Evolutionary conservation across 805 yeast genomes (phyloP).

Genomic region (Clavispora santaluciae): DNA sequence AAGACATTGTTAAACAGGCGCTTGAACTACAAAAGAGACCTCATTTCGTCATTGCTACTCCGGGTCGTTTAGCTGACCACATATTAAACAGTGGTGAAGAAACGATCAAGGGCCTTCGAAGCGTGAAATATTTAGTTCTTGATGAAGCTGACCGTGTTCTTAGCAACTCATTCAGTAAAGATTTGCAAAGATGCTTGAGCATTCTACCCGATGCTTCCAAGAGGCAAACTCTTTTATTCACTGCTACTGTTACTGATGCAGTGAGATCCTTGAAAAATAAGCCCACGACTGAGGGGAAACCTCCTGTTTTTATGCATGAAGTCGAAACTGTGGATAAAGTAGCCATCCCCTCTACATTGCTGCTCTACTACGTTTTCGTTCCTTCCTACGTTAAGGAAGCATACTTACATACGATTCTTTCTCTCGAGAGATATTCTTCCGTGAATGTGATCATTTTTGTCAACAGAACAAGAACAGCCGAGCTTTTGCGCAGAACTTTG

Average conservation of each 20-base stretch:
- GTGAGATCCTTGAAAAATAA: slow-evolving; percentile 74
- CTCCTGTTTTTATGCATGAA: slow-evolving; percentile 66
- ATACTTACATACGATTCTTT: slow-evolving; percentile 64
- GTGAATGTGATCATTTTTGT: slow-evolving; percentile 83
- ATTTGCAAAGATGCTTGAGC: slow-evolving; percentile 66
- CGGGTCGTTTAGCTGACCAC: slow-evolving; percentile 94
- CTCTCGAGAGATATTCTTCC: slow-evolving; percentile 56
- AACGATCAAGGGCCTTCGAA: slow-evolving; percentile 68
- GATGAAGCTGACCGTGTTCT: slow-evolving; percentile 96
- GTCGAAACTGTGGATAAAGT: slow-evolving; percentile 68
- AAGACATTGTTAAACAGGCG: slow-evolving; percentile 86
- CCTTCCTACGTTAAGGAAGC: slow-evolving; percentile 92
- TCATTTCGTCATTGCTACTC: slow-evolving; percentile 94
- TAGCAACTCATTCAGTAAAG: slow-evolving; percentile 77
- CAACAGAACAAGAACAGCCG: slow-evolving; percentile 87
- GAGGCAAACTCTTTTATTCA: slow-evolving; percentile 86
- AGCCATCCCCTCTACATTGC: slow-evolving; percentile 73
- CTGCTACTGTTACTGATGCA: slow-evolving; percentile 94
- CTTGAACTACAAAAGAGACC: slow-evolving; percentile 77
- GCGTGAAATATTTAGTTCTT: slow-evolving; percentile 76
- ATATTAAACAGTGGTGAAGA: slow-evolving; percentile 85
- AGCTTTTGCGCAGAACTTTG: slow-evolving; percentile 72
- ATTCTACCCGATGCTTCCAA: slow-evolving; percentile 64
- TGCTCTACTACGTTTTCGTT: slow-evolving; percentile 62
- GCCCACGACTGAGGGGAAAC: slow-evolving; percentile 49